A percentile compares a stretch with the other conserved stretches of the same genome.
Evolutionary conservation across 148 eudicot genomes (phyloP).

Genomic region (Chenopodium suecicum): DNA sequence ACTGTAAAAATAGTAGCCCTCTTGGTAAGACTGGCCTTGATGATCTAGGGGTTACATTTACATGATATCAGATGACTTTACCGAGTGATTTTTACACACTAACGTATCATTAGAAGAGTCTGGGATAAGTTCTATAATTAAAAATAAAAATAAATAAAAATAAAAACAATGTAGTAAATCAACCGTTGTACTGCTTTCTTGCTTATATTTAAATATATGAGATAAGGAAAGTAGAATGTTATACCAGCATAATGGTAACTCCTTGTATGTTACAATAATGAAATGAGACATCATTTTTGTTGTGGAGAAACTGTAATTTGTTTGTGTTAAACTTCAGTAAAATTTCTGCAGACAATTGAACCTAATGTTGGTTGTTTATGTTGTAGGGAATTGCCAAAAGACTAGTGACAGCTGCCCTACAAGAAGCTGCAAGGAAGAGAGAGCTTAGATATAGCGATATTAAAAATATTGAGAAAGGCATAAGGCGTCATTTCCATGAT

Average conservation of each 20-base stretch:
- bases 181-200: not conserved
- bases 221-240: not conserved
- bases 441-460: slow-evolving; percentile 48
- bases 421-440: slow-evolving; percentile 50
- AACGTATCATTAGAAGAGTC: not conserved
- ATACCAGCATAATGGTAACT: not conserved
- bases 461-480: slow-evolving; percentile 42
- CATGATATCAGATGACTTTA: not conserved
- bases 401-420: slow-evolving; percentile 45
- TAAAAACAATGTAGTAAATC: not conserved
- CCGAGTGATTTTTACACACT: not conserved
- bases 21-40: not conserved
- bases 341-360: not conserved
- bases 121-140: not conserved
- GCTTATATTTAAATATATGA: not conserved
- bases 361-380: not conserved
- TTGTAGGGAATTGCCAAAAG: slow-evolving; percentile 52
- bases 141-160: not conserved
- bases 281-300: not conserved
- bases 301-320: not conserved
- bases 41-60: not conserved
- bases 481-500: slow-evolving; percentile 53
- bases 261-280: not conserved
- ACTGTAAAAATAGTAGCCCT: no score
- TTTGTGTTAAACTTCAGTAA: not conserved